Conservation (phyloP, 352 stramenopile genomes). For the Phytophthora macrochlamydospora region DNA sequence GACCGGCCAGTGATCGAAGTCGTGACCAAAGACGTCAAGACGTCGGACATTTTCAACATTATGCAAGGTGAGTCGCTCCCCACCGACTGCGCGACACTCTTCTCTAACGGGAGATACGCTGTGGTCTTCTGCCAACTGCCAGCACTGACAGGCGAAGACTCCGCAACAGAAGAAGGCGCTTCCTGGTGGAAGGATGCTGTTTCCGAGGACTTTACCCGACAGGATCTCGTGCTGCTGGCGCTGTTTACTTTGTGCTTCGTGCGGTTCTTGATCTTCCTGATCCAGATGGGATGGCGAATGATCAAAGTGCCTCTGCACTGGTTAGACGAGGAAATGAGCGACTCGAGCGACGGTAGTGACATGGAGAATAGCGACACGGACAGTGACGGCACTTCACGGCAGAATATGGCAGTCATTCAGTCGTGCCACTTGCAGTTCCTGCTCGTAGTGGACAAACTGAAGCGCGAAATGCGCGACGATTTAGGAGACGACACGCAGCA, state of each 20-base stretch:
- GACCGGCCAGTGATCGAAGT: slow-evolving; percentile 55
- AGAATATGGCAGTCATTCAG: slow-evolving; percentile 35
- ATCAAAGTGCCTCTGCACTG: slow-evolving; percentile 29
- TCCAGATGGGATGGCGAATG: slow-evolving; percentile 35
- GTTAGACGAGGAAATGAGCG: slow-evolving; percentile 16
- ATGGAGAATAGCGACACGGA: slow-evolving; percentile 2
- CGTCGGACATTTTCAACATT: slow-evolving; percentile 55
- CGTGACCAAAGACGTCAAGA: slow-evolving; percentile 54
- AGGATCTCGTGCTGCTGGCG: slow-evolving; percentile 49
- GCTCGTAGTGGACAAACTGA: slow-evolving; percentile 49
- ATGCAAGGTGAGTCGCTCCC: slow-evolving; percentile 35
- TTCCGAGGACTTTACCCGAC: slow-evolving; percentile 43
- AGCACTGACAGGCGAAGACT: slow-evolving; percentile 22
- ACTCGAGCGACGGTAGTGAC: slow-evolving; percentile 5
- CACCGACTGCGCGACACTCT: slow-evolving; percentile 1
- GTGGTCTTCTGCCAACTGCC: slow-evolving; percentile 23
- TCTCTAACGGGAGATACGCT: slow-evolving; percentile 23
- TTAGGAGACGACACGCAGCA: slow-evolving; percentile 35
- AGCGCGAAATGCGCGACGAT: slow-evolving; percentile 41
- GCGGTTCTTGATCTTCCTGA: slow-evolving; percentile 31
- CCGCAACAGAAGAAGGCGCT: slow-evolving; percentile 10
- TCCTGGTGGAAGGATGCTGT: slow-evolving; percentile 46
- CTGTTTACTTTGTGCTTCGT: slow-evolving; percentile 40
- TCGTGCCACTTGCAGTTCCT: slow-evolving; percentile 54
- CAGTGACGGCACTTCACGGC: slow-evolving; percentile 2